Conservation (phyloP, 2,329 filamentous ascomycete genomes). For the Lachnellula subtilissima region DNA sequence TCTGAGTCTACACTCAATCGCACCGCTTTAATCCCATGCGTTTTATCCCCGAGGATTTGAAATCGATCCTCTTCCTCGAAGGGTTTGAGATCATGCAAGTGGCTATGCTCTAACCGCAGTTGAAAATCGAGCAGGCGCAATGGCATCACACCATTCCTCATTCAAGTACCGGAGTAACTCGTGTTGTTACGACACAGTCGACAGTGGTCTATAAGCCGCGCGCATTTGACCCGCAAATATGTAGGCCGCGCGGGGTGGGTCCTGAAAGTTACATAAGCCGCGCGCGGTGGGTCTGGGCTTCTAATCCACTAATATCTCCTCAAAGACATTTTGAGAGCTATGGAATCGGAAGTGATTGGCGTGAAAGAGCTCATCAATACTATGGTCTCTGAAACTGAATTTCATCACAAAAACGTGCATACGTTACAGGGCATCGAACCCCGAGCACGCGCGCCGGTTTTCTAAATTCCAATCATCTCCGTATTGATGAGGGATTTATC, state of each 20-base stretch:
- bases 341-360: slow-evolving; percentile 2
- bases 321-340: background rate
- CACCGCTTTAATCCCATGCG: slow-evolving; percentile 6
- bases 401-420: background rate
- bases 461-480: slow-evolving; percentile 3
- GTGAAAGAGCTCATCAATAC: slow-evolving; percentile 5
- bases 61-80: slow-evolving; percentile 5
- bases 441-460: slow-evolving; percentile 1
- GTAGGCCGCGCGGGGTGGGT: background rate
- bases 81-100: no score
- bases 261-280: slow-evolving; percentile 2
- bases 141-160: slow-evolving; percentile 8
- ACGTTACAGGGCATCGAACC: slow-evolving; percentile 8
- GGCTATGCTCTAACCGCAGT: background rate
- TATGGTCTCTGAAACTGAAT: background rate
- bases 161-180: slow-evolving; percentile 1
- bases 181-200: background rate
- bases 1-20: slow-evolving; percentile 5
- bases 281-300: slow-evolving; percentile 6
- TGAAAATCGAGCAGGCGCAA: slow-evolving; percentile 3
- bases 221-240: background rate
- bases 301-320: slow-evolving; percentile 1
- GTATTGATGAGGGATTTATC: slow-evolving; percentile 9
- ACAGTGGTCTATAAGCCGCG: slow-evolving; percentile 21
- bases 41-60: slow-evolving; percentile 10